These are phyloP conservation scores for Hypomontagnella submonticulosa DNA, from an alignment of 495 filamentous ascomycete species.

Conservation along the genomic window DNA sequence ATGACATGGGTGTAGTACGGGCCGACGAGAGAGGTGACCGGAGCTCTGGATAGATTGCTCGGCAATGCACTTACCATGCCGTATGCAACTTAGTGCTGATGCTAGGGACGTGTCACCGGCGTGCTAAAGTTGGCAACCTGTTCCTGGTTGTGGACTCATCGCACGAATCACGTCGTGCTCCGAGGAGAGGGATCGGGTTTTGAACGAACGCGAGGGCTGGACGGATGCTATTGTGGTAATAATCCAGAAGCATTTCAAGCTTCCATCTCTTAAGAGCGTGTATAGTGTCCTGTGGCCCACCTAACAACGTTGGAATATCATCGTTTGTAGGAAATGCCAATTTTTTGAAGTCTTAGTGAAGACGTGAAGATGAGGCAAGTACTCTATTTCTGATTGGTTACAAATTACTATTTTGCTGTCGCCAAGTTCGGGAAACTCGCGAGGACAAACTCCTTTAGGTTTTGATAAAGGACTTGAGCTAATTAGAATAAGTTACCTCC, in stretches of 20 bases:
- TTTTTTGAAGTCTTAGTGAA: too few species aligned
- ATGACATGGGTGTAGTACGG: slow-evolving; percentile 29
- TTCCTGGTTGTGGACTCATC: slow-evolving; percentile 11
- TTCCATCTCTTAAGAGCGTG: too few species aligned
- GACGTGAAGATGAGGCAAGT: too few species aligned
- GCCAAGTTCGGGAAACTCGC: slow-evolving; percentile 9
- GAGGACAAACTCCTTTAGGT: slow-evolving; percentile 5
- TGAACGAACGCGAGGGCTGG: slow-evolving; percentile 2
- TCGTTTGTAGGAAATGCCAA: too few species aligned
- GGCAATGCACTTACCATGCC: slow-evolving; percentile 31
- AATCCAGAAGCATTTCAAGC: neutral
- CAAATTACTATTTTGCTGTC: slow-evolving; percentile 11
- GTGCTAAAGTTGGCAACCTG: slow-evolving; percentile 5
- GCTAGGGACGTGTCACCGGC: slow-evolving; percentile 23
- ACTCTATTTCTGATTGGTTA: slow-evolving; percentile 4
- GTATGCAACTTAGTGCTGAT: slow-evolving; percentile 28
- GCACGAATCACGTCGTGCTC: slow-evolving; percentile 17
- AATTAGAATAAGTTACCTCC: too few species aligned
- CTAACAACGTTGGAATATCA: too few species aligned
- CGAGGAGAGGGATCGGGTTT: neutral
- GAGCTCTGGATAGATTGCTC: slow-evolving; percentile 10
- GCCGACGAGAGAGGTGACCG: slow-evolving; percentile 25
- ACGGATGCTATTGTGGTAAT: neutral
- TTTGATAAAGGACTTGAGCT: slow-evolving; percentile 3
- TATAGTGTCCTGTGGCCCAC: too few species aligned